phyloP scores from a whole-genome alignment of 306 rosid genomes.

The Trifolium dubium region DNA sequence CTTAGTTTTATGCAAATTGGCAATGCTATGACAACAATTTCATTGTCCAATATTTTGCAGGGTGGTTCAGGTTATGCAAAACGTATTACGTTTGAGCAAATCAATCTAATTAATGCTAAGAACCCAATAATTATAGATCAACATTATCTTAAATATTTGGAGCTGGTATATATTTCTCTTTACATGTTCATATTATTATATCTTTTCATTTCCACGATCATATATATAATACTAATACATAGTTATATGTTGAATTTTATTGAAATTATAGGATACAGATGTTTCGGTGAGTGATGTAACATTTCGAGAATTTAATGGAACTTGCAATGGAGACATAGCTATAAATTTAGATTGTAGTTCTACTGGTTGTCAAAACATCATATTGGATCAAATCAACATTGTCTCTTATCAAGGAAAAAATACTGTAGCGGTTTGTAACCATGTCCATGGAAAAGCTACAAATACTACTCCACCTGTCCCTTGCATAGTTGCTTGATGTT shows the following conservation, averaged over 20 bases:
- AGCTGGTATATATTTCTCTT: not conserved
- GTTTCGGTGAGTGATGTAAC: conserved; percentile 42
- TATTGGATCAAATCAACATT: conserved; percentile 31
- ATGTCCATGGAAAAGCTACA: conserved; percentile 30
- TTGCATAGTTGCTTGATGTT: not conserved
- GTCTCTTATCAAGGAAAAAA: not conserved
- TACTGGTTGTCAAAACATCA: conserved; percentile 31
- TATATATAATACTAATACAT: not conserved
- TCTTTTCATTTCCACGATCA: not conserved
- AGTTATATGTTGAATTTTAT: not conserved
- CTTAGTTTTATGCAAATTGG: too few relatives aligned
- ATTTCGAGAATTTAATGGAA: conserved; percentile 42
- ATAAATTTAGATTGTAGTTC: conserved; percentile 33
- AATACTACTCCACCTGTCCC: not conserved
- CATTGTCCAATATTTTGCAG: not conserved
- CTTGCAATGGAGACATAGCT: conserved; percentile 19
- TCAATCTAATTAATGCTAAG: not conserved
- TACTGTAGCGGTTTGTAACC: conserved; percentile 2
- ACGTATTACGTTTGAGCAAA: conserved; percentile 43
- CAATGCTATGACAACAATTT: too few relatives aligned
- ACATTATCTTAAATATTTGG: not conserved
- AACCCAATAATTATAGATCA: conserved; percentile 53
- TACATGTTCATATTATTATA: not conserved
- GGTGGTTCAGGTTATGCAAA: conserved; percentile 57
- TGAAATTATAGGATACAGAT: not conserved